Percentiles rank a stretch among this genome's conserved stretches.
phyloP scores from a whole-genome alignment of 139 green algal species.

The Auxenochlorella pyrenoidosa region DNA sequence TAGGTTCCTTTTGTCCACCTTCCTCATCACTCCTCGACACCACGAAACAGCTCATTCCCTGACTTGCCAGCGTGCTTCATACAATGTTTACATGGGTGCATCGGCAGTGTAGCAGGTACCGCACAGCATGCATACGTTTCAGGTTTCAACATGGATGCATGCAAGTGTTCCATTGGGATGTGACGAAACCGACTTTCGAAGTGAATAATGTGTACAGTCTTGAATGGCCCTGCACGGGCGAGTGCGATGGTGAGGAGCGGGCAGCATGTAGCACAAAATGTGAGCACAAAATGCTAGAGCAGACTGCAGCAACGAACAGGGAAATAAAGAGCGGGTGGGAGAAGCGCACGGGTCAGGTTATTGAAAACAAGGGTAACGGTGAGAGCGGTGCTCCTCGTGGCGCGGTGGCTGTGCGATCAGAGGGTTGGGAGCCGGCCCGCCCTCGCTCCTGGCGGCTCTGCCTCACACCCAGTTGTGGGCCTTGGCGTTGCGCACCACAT shows the following conservation, averaged over 20 bases:
- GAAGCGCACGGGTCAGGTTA: not conserved
- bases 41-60: too few relatives aligned
- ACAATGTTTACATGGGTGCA: too few relatives aligned
- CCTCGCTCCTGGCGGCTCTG: not conserved
- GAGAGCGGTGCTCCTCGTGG: not conserved
- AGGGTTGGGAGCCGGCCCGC: not conserved
- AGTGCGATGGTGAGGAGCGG: not conserved
- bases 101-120: too few relatives aligned
- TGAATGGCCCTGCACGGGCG: not conserved
- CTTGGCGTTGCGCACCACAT: slow-evolving; percentile 84
- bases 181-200: not conserved
- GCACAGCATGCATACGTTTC: too few relatives aligned
- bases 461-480: slow-evolving; percentile 74
- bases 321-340: not conserved
- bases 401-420: not conserved
- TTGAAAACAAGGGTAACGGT: not conserved
- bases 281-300: not conserved
- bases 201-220: not conserved
- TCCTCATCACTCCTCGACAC: too few relatives aligned
- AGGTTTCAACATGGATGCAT: too few relatives aligned
- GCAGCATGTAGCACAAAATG: not conserved
- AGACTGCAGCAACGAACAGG: not conserved
- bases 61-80: too few relatives aligned
- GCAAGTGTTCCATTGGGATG: not conserved
- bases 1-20: too few relatives aligned